Evolutionary conservation across 2,329 filamentous ascomycete genomes (phyloP), one percentile per base, ranked within the genome.

Genomic region (Pseudogymnoascus sp.): DNA sequence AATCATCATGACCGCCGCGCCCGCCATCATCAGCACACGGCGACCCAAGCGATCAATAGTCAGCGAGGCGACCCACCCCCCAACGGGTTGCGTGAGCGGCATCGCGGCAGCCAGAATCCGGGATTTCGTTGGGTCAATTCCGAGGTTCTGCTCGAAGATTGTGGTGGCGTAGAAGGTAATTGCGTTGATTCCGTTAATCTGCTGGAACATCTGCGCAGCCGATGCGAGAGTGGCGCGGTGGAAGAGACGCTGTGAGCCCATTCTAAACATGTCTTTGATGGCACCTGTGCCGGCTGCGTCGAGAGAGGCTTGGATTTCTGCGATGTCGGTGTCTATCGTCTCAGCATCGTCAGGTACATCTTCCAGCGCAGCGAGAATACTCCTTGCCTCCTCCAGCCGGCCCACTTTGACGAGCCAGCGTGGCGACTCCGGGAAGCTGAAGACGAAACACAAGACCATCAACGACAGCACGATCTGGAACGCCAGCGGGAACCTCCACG

Each of bases 21-120:
- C 86, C 64, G 88, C 81, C 13, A 90, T 73, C 84, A 90, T 89
- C 64, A 90, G 79, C 69, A 83, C 82, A 10, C 86, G 79, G 8
- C 87, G 80, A 7, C 87, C 86, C 61, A 89, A 87, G 0, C 82
- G 78, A 68, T 89, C 86, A 0, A 89, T 75, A 0, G 86, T 89
- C 66, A 88, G 88, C 59, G 67, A 68, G 2, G 66, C 63, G 1
- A 68, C 64, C 35, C 67, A 65, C 24, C 64, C 66, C 15, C 64
- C 67, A 5, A 60, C 31, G 0, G 59, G 26, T 29, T 54, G 59
- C 10, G 39, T 36, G 1, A 72, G 64, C 5, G 71, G 70, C 2
- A 74, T 59, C 62, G 78, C 75, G 0, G 84, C 81, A 5, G 79
- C 81, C 15, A 79, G 66, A 35, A 84, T 82, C 1, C 83, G 72